phyloP scores from a whole-genome alignment of 2,329 filamentous ascomycete species.

The Fusarium sp. region DNA sequence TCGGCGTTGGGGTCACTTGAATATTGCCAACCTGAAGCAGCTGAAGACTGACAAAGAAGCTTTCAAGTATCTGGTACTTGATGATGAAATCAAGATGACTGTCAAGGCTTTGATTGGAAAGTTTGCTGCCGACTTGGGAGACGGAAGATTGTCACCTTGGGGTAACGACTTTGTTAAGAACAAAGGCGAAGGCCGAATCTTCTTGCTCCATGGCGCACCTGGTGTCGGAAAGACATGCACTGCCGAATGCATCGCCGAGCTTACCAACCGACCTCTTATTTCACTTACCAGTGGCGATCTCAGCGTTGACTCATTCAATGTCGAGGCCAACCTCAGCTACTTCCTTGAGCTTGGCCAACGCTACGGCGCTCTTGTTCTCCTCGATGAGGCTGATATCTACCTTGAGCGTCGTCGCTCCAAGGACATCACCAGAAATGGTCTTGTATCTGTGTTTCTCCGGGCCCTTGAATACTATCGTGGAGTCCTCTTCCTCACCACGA shows the following conservation, averaged over 20 bases:
- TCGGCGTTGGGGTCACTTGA: slow-evolving; percentile 60
- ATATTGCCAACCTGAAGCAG: slow-evolving; percentile 55
- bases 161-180: slow-evolving; percentile 62
- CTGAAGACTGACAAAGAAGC: slow-evolving; percentile 60
- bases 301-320: slow-evolving; percentile 52
- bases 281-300: slow-evolving; percentile 64
- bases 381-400: slow-evolving; percentile 73
- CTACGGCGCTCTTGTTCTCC: slow-evolving; percentile 64
- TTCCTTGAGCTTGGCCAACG: slow-evolving; percentile 63
- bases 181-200: slow-evolving; percentile 64
- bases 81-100: slow-evolving; percentile 61
- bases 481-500: slow-evolving; percentile 64
- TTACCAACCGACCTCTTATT: slow-evolving; percentile 63
- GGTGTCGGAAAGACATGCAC: slow-evolving; percentile 71
- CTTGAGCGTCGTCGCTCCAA: slow-evolving; percentile 62
- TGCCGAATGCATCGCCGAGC: slow-evolving; percentile 66
- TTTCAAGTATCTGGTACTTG: slow-evolving; percentile 64
- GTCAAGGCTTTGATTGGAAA: slow-evolving; percentile 62
- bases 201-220: slow-evolving; percentile 64
- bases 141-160: slow-evolving; percentile 59
- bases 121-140: slow-evolving; percentile 54
- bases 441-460: slow-evolving; percentile 64
- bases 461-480: slow-evolving; percentile 65
- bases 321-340: slow-evolving; percentile 60
- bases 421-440: slow-evolving; percentile 61